Percentiles rank a stretch among this genome's conserved stretches.
Evolutionary conservation across 202 grass and related monocot genomes (phyloP).

Genomic region (Elaeis oleifera): DNA sequence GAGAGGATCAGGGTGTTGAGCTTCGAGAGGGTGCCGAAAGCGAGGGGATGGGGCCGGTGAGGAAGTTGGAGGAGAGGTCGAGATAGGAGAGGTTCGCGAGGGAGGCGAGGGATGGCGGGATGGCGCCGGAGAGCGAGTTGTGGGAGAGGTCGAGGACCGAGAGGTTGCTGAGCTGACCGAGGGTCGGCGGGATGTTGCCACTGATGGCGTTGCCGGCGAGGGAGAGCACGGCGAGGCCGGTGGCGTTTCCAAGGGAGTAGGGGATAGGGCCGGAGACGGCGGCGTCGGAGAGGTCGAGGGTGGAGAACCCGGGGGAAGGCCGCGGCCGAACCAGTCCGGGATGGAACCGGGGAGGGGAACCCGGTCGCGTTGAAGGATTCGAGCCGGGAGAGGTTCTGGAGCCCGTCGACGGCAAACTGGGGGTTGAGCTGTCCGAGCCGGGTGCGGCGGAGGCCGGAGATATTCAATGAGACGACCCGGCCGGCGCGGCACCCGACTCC

Average conservation of each 20-base stretch:
- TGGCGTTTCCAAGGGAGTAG: constrained; percentile 33
- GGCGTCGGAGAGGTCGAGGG: constrained; percentile 61
- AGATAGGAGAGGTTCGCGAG: no score
- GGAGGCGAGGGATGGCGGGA: no score
- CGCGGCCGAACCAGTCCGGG: constrained; percentile 62
- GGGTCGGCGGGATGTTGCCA: no score
- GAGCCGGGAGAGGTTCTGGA: constrained; percentile 64
- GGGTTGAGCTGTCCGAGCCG: constrained; percentile 38
- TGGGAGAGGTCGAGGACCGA: no score
- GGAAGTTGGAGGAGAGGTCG: constrained; percentile 19
- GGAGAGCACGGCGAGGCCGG: constrained; percentile 53
- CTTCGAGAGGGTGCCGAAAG: constrained; percentile 35
- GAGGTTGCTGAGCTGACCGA: no score
- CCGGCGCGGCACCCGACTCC: constrained; percentile 58
- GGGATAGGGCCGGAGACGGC: constrained; percentile 52
- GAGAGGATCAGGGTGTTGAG: constrained; percentile 55
- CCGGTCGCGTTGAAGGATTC: constrained; percentile 55
- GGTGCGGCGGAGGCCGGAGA: constrained; percentile 58
- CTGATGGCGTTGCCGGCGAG: constrained; percentile 34
- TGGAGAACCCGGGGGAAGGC: constrained; percentile 41
- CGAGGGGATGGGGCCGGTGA: constrained; percentile 38
- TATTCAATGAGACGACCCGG: constrained; percentile 43
- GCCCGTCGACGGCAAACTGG: constrained; percentile 62
- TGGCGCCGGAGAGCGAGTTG: no score
- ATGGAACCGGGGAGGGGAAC: constrained; percentile 63